These are phyloP conservation scores for Lolium perenne DNA, from an alignment of 176 grass and related monocot species.

Conservation along the genomic window DNA sequence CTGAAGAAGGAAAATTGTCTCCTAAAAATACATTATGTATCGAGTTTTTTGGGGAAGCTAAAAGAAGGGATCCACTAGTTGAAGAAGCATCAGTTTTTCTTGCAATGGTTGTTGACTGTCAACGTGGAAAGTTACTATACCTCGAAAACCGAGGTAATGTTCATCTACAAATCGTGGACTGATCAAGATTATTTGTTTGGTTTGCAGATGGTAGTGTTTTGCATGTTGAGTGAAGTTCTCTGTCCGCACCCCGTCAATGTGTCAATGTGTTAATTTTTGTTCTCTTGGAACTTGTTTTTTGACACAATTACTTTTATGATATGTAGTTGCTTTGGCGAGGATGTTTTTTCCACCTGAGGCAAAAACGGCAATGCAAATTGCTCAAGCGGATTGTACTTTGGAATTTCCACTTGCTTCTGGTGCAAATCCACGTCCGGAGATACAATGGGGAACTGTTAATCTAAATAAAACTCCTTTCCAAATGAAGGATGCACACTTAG, in stretches of 20 bases:
- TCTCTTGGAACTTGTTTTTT: not conserved
- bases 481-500: slow-evolving; percentile 71
- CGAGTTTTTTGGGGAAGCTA: slow-evolving; percentile 81
- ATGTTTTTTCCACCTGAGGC: slow-evolving; percentile 86
- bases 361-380: slow-evolving; percentile 85
- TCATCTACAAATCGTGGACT: not conserved
- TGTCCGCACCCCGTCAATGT: not conserved
- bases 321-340: slow-evolving; percentile 85
- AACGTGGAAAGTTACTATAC: slow-evolving; percentile 66
- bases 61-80: slow-evolving; percentile 66
- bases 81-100: slow-evolving; percentile 85
- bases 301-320: slow-evolving; percentile 22
- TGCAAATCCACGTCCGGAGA: slow-evolving; percentile 36
- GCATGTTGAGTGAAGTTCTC: not conserved
- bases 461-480: slow-evolving; percentile 64
- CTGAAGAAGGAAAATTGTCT: slow-evolving; percentile 62
- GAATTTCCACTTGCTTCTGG: slow-evolving; percentile 64
- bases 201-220: not conserved
- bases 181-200: not conserved
- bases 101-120: slow-evolving; percentile 61
- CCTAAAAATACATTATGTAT: slow-evolving; percentile 72
- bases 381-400: slow-evolving; percentile 72
- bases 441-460: slow-evolving; percentile 46
- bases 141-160: slow-evolving; percentile 89
- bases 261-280: not conserved